A percentile compares a stretch with the other conserved stretches of the same genome.
Evolutionary conservation across 2,329 filamentous ascomycete genomes (phyloP).

Genomic region (Ophiostoma fasciatum): DNA sequence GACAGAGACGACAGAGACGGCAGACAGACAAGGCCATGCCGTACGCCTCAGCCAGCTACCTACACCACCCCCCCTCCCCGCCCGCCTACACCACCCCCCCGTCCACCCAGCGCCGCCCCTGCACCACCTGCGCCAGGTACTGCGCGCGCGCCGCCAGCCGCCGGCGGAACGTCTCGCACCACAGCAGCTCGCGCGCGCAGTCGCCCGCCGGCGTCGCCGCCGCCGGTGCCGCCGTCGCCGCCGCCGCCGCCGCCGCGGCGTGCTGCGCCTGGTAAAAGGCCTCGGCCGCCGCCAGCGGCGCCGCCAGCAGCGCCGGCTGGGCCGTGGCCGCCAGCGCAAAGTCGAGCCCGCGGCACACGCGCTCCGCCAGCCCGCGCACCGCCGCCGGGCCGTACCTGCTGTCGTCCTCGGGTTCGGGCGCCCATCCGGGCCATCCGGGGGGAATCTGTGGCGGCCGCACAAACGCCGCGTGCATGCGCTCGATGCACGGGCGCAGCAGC

Average conservation of each 20-base stretch:
- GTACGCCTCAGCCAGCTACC: too few species aligned
- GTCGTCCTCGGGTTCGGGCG: too few species aligned
- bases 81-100: conserved; percentile 14
- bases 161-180: conserved; percentile 30
- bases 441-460: too few species aligned
- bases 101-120: conserved; percentile 24
- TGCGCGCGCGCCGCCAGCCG: conserved; percentile 26
- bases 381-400: conserved; percentile 18
- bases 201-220: conserved; percentile 18
- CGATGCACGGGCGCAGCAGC: conserved; percentile 32
- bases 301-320: conserved; percentile 31
- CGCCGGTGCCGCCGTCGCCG: too few species aligned
- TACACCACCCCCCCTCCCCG: too few species aligned
- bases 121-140: conserved; percentile 24
- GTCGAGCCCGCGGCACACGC: conserved; percentile 37
- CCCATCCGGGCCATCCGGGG: too few species aligned
- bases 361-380: conserved; percentile 28
- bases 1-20: too few species aligned
- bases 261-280: conserved; percentile 27
- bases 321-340: conserved; percentile 26
- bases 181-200: conserved; percentile 29
- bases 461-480: conserved; percentile 27
- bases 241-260: too few species aligned
- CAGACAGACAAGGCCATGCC: too few species aligned
- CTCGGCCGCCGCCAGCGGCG: conserved; percentile 27